Base-by-base conservation (phyloP, 2,329 filamentous ascomycete species). In the Penicillium sp. region DNA sequence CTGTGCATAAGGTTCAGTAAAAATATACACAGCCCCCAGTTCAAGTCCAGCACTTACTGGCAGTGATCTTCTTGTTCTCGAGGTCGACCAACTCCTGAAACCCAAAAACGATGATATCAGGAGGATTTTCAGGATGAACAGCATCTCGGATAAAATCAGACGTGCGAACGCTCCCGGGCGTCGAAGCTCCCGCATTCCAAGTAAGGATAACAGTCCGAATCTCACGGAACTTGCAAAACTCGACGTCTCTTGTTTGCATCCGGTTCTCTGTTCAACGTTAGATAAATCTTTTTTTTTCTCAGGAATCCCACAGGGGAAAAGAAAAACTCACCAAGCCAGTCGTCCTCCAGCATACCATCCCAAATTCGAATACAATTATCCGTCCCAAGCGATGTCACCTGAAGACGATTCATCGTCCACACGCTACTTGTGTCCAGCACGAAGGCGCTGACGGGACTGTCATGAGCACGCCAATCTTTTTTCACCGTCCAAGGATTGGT, bases 11-110 rank as follows among this genome's bases (percentile, higher is more conserved):
- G 1, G 28, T 58, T 81, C 69, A 81, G 73, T 55, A 58, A 28
- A 22, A 6, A 1, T 6, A 11, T 30, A 14, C 11, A 8, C 2
- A 49, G n/a, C n/a, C 8, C 19, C 4, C 52, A 26, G 19, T 19
- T 35, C 25, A 1, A 55, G 10, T 35, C 28, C 1, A 55, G 8
- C 55, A 82, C 84, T 72, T 77, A 87, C 87, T 97, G n/a, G 95
- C 95, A 25, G 94, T 98, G 54, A 96, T 90, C 68, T 93, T 96
- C 80, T 98, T 98, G 79, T 99, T 92, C 75, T 99, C 95, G 7
- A 99, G 82, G 72, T 99, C 95, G 4, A 99, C 95, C n/a, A 99
- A 84, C 77, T 99, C 95, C 76, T 99, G 95, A 76, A 99, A 99
- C 1, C 93, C 94, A 81, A 99, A 99, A 0, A 98, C 86, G 2